Conservation (phyloP, 345 rosid species). For the Hibiscus syriacus region DNA sequence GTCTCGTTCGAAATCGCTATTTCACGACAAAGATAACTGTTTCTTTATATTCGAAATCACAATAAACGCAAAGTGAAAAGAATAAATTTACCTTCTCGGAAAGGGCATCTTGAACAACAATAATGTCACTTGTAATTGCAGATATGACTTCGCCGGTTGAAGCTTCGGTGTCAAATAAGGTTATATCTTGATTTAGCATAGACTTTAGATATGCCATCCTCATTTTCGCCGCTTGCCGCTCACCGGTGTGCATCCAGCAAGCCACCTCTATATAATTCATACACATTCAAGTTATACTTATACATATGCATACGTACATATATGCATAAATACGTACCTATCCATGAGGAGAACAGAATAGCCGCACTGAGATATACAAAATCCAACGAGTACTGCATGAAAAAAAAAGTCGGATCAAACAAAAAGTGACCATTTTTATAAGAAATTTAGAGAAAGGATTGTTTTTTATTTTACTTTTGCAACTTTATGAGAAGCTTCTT, state of each 20-base stretch:
- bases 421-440: background rate
- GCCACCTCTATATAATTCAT: constrained; percentile 55
- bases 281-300: background rate
- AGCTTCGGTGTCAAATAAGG: constrained; percentile 85
- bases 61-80: too few relatives aligned
- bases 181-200: constrained; percentile 85
- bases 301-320: background rate
- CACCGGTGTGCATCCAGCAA: constrained; percentile 98
- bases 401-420: background rate
- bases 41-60: too few relatives aligned
- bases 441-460: background rate
- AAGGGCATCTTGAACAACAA: constrained; percentile 91
- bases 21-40: too few relatives aligned
- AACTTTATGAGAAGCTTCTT: constrained; percentile 73
- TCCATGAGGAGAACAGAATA: constrained; percentile 84
- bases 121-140: constrained; percentile 79
- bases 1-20: too few relatives aligned
- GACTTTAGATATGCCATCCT: constrained; percentile 85
- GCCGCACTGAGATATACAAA: constrained; percentile 88
- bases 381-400: constrained; percentile 92
- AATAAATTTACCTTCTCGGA: constrained; percentile 70
- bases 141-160: constrained; percentile 89
- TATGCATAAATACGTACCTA: too few relatives aligned
- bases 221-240: constrained; percentile 90
- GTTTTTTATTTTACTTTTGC: constrained; percentile 69